These are phyloP conservation scores for Silene latifolia DNA, from an alignment of 148 eudicot genomes.

Conservation along the genomic window DNA sequence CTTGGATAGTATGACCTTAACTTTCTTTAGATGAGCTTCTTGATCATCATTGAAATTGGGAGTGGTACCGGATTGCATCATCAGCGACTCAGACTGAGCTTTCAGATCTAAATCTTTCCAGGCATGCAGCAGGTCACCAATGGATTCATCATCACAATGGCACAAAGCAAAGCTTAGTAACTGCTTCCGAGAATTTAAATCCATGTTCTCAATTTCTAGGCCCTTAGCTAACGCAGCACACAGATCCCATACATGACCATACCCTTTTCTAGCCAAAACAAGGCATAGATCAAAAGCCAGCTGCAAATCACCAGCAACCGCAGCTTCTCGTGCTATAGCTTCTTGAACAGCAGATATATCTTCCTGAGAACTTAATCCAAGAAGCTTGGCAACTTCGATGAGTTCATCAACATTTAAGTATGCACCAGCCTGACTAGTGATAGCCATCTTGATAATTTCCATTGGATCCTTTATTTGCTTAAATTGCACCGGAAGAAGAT, in stretches of 20 bases:
- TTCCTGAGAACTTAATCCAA: constrained; percentile 85
- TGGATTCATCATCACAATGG: constrained; percentile 95
- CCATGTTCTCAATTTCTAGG: constrained; percentile 79
- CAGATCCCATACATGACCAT: constrained; percentile 88
- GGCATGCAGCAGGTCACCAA: constrained; percentile 76
- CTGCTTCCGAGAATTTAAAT: constrained; percentile 66
- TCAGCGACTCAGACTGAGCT: constrained; percentile 66
- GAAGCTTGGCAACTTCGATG: constrained; percentile 85
- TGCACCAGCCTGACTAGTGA: constrained; percentile 85
- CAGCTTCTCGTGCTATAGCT: constrained; percentile 99
- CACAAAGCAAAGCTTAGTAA: constrained; percentile 94
- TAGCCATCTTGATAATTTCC: constrained; percentile 83
- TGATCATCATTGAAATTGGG: constrained; percentile 46
- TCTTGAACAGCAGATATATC: constrained; percentile 81
- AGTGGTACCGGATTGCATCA: constrained; percentile 53
- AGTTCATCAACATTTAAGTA: constrained; percentile 90
- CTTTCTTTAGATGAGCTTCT: constrained; percentile 41
- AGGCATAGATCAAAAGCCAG: constrained; percentile 88
- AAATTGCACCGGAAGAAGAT: constrained; percentile 81
- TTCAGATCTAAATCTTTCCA: constrained; percentile 95
- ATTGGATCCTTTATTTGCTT: constrained; percentile 96
- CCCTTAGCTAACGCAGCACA: constrained; percentile 98
- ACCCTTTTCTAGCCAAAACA: constrained; percentile 80
- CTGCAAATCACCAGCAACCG: constrained; percentile 91
- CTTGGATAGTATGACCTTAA: constrained; percentile 45